Evolutionary conservation across 2,329 filamentous ascomycete genomes (phyloP), one percentile per base, ranked within the genome.

Genomic region (Zarea fungicola): DNA sequence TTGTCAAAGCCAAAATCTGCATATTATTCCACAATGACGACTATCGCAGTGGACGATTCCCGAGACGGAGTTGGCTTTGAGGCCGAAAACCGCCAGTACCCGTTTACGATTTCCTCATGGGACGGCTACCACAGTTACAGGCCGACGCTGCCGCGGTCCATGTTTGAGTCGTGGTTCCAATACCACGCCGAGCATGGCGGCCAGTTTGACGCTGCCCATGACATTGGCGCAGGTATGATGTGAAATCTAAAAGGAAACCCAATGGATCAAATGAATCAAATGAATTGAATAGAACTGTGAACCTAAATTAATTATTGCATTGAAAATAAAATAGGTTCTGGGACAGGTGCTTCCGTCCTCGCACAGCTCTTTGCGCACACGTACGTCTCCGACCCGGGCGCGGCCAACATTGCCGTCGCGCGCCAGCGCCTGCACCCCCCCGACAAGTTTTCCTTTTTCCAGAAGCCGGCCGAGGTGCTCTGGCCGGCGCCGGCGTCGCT

Each of bases 321-420:
- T n/a, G n/a, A n/a, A n/a, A n/a, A n/a, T n/a, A n/a, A n/a, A n/a
- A n/a, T 26, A 49, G 47, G 47, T 10, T 49, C 47, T 22, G 47
- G 47, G 3, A 44, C 47, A 18, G 47, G 47, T 31, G 47, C 47
- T 26, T 40, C 47, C 14, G 42, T 44, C 9, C 39, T 49, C 14
- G 31, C 47, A 7, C 47, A 43, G 10, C 18, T 44, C 25, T 49
- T 49, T 19, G n/a, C 23, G 6, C 47, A 49, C 40, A 44, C 35
- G n/a, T 49, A 49, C 40, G 47, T 49, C 9, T 49, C 47, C 47
- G 47, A 49, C 16, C 47, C 47, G 9, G 47, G 47, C 40, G 47
- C n/a, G 22, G 41, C 47, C 47, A 49, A 49, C 47, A 43, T 49
- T 16, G 41, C 22, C 31, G 23, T 32, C n/a, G 47, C 47, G 5